A percentile compares a stretch with the other conserved stretches of the same genome.
These are phyloP conservation scores for Cladophialophora immunda DNA, from an alignment of 2,329 filamentous ascomycete genomes.

Conservation along the genomic window DNA sequence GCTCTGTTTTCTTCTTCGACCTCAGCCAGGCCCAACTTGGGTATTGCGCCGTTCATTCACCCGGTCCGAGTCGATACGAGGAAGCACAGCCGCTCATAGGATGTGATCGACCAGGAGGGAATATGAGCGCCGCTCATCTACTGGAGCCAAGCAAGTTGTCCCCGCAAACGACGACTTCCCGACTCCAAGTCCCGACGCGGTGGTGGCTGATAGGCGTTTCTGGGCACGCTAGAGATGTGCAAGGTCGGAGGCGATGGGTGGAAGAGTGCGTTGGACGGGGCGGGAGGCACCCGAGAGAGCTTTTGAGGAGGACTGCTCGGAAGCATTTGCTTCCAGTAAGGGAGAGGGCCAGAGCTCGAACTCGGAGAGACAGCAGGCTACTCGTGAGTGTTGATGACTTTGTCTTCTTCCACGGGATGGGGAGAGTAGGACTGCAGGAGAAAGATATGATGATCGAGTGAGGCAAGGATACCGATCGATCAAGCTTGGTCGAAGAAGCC, in stretches of 20 bases:
- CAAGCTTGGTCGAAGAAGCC: not conserved
- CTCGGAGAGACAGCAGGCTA: not conserved
- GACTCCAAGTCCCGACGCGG: conserved; percentile 3
- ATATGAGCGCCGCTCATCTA: not conserved
- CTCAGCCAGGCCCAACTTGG: not conserved
- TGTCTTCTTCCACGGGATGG: not conserved
- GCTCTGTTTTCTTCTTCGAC: not conserved
- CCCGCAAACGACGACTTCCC: conserved; percentile 14
- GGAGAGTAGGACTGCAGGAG: not conserved
- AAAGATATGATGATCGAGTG: not conserved
- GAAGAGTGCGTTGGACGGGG: not conserved
- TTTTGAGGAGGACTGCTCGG: not conserved
- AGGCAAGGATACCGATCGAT: not conserved
- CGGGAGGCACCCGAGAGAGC: not conserved
- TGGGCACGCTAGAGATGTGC: conserved; percentile 19
- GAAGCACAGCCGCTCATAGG: not conserved
- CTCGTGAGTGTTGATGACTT: not conserved
- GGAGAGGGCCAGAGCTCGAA: not conserved
- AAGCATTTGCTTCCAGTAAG: conserved; percentile 3
- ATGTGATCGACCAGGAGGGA: not conserved
- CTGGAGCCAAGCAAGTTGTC: conserved; percentile 17
- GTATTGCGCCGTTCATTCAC: not conserved
- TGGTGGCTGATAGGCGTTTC: conserved; percentile 11
- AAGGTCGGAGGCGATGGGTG: not conserved
- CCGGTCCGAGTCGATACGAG: conserved; percentile 18